Evolutionary conservation across 495 filamentous ascomycete genomes (phyloP).

Genomic region (Sordaria brevicollis): DNA sequence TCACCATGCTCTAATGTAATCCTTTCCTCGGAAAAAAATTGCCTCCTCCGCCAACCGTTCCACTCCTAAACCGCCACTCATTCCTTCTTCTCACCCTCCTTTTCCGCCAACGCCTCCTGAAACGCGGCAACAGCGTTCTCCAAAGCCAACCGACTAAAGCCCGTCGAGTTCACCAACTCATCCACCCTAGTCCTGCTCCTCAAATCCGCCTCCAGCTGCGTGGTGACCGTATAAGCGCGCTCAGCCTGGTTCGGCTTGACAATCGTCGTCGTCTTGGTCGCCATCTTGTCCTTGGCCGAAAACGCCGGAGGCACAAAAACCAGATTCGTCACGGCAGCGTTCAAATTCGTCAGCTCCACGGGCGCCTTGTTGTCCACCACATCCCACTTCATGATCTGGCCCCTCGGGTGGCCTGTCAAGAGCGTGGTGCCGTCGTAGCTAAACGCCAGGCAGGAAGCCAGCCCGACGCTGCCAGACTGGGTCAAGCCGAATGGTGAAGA

Average conservation of each 20-base stretch:
- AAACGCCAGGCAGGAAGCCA: constrained; percentile 51
- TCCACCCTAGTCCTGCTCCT: constrained; percentile 26
- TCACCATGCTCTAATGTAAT: neutral
- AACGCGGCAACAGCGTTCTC: constrained; percentile 18
- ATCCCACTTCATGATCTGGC: constrained; percentile 65
- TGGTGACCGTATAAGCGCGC: constrained; percentile 55
- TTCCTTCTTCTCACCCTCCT: neutral
- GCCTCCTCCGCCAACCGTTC: neutral
- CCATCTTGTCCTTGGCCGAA: neutral
- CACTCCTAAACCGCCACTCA: neutral
- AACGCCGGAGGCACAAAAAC: constrained; percentile 50
- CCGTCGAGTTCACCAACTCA: constrained; percentile 26
- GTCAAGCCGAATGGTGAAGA: constrained; percentile 52
- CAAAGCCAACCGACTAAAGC: constrained; percentile 22
- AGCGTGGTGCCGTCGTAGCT: constrained; percentile 76
- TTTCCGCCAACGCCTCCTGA: constrained; percentile 17
- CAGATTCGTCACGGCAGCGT: constrained; percentile 71
- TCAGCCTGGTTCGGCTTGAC: constrained; percentile 65
- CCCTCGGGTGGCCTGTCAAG: constrained; percentile 70
- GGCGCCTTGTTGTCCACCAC: constrained; percentile 52
- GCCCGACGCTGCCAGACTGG: constrained; percentile 46
- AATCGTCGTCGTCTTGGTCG: constrained; percentile 48
- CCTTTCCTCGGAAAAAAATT: neutral
- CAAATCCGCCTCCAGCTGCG: constrained; percentile 45
- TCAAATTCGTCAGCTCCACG: constrained; percentile 54